phyloP scores from a whole-genome alignment of 2,329 filamentous ascomycete genomes.

The Pyricularia pennisetigena region DNA sequence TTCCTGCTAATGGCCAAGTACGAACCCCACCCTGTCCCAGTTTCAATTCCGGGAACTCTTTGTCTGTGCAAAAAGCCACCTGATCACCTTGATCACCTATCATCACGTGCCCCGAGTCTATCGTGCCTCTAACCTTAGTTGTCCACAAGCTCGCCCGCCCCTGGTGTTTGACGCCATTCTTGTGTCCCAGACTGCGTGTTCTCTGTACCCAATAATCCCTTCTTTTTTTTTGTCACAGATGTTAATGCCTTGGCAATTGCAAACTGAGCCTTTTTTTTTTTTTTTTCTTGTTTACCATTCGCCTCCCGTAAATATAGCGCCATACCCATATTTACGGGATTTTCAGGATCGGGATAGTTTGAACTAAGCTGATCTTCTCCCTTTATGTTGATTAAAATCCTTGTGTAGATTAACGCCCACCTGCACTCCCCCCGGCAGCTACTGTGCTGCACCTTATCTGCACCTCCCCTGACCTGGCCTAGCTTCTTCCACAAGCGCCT shows the following conservation, averaged over 20 bases:
- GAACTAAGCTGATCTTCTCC: not conserved
- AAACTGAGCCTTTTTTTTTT: not conserved
- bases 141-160: not conserved
- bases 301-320: not conserved
- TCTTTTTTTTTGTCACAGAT: not conserved
- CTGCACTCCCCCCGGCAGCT: not conserved
- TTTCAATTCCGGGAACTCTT: not conserved
- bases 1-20: not conserved
- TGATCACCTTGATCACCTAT: not conserved
- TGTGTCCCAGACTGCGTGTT: not conserved
- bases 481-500: not conserved
- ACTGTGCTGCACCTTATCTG: not conserved
- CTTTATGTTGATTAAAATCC: not conserved
- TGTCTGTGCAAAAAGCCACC: not conserved
- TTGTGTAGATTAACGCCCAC: not conserved
- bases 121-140: not conserved
- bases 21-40: too few species aligned
- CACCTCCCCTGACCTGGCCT: slow-evolving; percentile 1
- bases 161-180: not conserved
- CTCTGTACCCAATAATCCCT: not conserved
- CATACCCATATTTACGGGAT: not conserved
- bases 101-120: not conserved
- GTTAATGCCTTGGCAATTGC: not conserved
- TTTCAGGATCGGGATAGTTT: not conserved
- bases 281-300: not conserved